Evolutionary conservation across 2,329 filamentous ascomycete species (phyloP), one percentile per base, ranked within the genome.

Genomic region (Talaromyces funiculosus): DNA sequence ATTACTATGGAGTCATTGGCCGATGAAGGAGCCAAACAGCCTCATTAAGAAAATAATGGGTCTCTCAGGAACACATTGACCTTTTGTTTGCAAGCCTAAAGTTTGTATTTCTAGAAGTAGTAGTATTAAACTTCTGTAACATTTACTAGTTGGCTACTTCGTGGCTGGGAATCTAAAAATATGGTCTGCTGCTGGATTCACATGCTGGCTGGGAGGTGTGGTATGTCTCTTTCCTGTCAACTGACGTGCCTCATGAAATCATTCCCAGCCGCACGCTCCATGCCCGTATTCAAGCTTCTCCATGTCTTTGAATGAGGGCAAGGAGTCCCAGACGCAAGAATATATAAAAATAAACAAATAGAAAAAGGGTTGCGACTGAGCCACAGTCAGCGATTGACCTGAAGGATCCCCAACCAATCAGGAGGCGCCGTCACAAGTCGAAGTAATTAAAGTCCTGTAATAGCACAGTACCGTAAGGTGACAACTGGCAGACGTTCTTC

Each of bases 331-430:
- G n/a, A n/a, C n/a, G 43, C 35, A 42, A 20, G 24, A 20, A 4
- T 33, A 16, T 18, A 22, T 22, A 51, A 35, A 35, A 12, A 20
- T 9, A 20, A 33, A 33, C 18, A 20, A 29, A 20, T 10, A 14
- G 12, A 40, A 55, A 55, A 55, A 42, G 24, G 53, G 6, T 55
- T 37, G 53, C 37, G 35, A 40, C 53, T 42, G 37, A 55, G 53
- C 53, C 53, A 55, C 53, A 55, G 53, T 40, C 35, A 55, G 53
- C 53, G 42, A 55, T 55, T 40, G 31, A 55, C 53, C 18, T 18
- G 53, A 24, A 5, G 14, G 35, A 29, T 35, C 29, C 6, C 10
- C n/a, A 16, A 18, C 47, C 47, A 51, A 33, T 35, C 9, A 51
- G 18, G 22, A 5, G n/a, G 29, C 29, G 33, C 24, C 33, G 26